Percentiles rank a stretch among this genome's conserved stretches.
These are phyloP conservation scores for Scutellaria baicalensis DNA, from an alignment of 257 asterid species.

Conservation along the genomic window DNA sequence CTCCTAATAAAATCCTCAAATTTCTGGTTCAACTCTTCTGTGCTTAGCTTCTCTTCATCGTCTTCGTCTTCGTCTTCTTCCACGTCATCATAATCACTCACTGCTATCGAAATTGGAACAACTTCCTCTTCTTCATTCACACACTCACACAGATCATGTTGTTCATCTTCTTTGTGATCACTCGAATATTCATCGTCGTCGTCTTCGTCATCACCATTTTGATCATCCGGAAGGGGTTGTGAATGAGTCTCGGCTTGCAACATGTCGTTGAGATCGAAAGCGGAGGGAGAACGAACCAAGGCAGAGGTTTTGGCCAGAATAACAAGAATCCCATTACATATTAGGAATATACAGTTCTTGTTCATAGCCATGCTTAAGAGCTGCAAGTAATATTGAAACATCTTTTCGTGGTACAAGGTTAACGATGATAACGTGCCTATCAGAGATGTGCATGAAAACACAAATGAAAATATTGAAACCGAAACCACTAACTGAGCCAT, in stretches of 20 bases:
- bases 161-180: no score
- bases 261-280: slow-evolving; percentile 13
- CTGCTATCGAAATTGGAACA: no score
- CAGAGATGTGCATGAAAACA: slow-evolving; percentile 22
- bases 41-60: slow-evolving; percentile 17
- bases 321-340: slow-evolving; percentile 52
- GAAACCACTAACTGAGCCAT: slow-evolving; percentile 27
- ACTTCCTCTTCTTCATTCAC: no score
- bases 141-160: no score
- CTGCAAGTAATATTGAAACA: slow-evolving; percentile 10
- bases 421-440: background rate
- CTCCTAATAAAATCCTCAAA: slow-evolving; percentile 42
- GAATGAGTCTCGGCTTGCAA: background rate
- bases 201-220: background rate
- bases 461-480: slow-evolving; percentile 27
- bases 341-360: slow-evolving; percentile 46
- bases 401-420: slow-evolving; percentile 1
- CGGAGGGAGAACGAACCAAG: background rate
- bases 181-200: no score
- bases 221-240: no score
- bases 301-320: slow-evolving; percentile 41
- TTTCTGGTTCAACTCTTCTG: slow-evolving; percentile 34
- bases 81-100: background rate
- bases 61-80: background rate
- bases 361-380: slow-evolving; percentile 19